These are phyloP conservation scores for Colletotrichum tabaci DNA, from an alignment of 2,329 filamentous ascomycete genomes.

Conservation along the genomic window DNA sequence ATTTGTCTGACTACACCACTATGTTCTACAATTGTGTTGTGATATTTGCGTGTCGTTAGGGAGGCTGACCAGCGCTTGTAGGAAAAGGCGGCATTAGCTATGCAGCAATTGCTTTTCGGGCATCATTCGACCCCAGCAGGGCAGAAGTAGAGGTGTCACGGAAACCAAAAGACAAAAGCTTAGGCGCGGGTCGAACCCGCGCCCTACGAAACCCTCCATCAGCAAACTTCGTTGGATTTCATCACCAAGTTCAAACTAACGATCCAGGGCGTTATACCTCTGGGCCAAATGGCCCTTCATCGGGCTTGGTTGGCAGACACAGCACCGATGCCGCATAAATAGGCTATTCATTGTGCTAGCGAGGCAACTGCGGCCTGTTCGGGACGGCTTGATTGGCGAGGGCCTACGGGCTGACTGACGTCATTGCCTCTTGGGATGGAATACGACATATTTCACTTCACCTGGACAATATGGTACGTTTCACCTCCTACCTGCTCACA, in stretches of 20 bases:
- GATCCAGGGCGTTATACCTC: conserved; percentile 12
- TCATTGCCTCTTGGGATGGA: neutral
- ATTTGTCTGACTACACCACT: conserved; percentile 39
- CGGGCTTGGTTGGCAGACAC: conserved; percentile 9
- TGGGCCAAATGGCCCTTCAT: conserved; percentile 1
- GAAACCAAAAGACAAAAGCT: neutral
- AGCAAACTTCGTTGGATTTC: conserved; percentile 13
- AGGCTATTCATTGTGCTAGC: neutral
- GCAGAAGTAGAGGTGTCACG: neutral
- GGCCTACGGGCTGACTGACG: neutral
- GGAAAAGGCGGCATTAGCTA: neutral
- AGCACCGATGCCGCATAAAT: neutral
- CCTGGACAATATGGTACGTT: neutral
- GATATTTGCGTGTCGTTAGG: neutral
- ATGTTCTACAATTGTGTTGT: neutral
- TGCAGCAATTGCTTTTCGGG: neutral
- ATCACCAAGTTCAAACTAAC: conserved; percentile 12
- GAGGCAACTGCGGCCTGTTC: neutral
- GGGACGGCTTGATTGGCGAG: neutral
- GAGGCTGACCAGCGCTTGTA: neutral
- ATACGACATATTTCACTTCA: neutral
- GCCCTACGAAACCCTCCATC: conserved; percentile 11
- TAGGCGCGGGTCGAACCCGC: neutral
- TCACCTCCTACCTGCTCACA: neutral
- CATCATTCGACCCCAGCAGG: too few relatives aligned